phyloP scores from a whole-genome alignment of 768 basidiomycete species.

The Leccinum longicurvipes region DNA sequence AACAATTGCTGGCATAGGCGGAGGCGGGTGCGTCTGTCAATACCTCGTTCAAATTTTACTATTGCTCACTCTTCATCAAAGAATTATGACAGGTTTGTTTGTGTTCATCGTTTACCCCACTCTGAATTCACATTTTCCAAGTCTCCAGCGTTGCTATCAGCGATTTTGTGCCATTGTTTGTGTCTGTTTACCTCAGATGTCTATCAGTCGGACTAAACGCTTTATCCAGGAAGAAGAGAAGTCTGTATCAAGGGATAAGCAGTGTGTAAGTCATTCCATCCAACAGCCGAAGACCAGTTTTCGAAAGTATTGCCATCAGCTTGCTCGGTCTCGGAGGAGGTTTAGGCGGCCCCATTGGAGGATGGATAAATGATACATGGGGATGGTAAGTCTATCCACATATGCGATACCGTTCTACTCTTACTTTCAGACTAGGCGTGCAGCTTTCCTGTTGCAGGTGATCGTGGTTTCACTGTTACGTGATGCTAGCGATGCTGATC shows the following conservation, averaged over 20 bases:
- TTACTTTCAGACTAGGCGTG: constrained; percentile 53
- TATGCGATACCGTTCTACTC: not conserved
- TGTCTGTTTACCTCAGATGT: constrained; percentile 7
- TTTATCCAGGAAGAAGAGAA: constrained; percentile 68
- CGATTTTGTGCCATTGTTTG: constrained; percentile 86
- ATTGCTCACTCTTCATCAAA: too few species aligned
- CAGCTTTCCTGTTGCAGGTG: constrained; percentile 84
- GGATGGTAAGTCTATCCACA: constrained; percentile 62
- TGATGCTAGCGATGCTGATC: too few species aligned
- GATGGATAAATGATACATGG: too few species aligned
- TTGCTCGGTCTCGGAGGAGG: constrained; percentile 81
- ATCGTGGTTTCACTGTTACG: constrained; percentile 12
- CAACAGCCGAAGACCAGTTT: constrained; percentile 4
- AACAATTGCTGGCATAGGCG: too few species aligned
- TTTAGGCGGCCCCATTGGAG: constrained; percentile 75
- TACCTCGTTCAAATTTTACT: too few species aligned
- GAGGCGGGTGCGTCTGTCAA: too few species aligned
- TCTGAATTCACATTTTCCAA: too few species aligned
- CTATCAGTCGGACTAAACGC: constrained; percentile 1
- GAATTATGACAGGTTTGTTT: too few species aligned
- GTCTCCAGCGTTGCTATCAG: too few species aligned
- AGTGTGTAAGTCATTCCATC: constrained; percentile 61
- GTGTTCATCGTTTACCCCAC: too few species aligned
- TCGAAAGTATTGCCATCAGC: constrained; percentile 36
- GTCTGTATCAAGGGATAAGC: constrained; percentile 87